phyloP scores from a whole-genome alignment of 495 filamentous ascomycete genomes.

The Astrothelium subdiscretum region DNA sequence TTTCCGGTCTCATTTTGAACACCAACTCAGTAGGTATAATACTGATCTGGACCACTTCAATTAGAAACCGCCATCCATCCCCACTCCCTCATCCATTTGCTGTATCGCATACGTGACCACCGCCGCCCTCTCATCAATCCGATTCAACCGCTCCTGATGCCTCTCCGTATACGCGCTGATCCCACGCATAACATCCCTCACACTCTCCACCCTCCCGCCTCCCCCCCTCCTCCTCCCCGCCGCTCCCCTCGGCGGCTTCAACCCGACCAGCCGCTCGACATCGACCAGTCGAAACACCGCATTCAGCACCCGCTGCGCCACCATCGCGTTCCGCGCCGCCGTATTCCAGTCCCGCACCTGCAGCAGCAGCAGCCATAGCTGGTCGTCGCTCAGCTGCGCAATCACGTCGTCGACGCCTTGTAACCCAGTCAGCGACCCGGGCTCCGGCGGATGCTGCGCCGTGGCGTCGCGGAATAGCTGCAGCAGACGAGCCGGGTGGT shows the following conservation, averaged over 20 bases:
- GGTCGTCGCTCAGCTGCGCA: conserved; percentile 61
- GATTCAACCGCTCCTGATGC: conserved; percentile 78
- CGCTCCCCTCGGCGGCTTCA: conserved; percentile 34
- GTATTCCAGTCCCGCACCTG: conserved; percentile 93
- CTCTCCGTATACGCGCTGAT: conserved; percentile 80
- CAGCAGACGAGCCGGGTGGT: conserved; percentile 81
- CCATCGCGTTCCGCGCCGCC: conserved; percentile 71
- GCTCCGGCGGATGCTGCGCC: conserved; percentile 45
- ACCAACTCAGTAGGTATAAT: background rate
- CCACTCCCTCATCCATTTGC: conserved; percentile 76
- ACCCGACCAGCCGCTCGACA: conserved; percentile 56
- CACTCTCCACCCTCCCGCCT: conserved; percentile 18
- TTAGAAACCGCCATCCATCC: conserved; percentile 21
- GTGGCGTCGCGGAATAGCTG: conserved; percentile 71
- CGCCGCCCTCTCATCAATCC: conserved; percentile 87
- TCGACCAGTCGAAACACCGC: conserved; percentile 68
- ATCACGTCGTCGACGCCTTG: conserved; percentile 77
- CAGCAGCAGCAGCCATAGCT: conserved; percentile 67
- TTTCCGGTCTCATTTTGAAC: too few species aligned
- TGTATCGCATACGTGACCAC: conserved; percentile 82
- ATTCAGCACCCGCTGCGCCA: conserved; percentile 78
- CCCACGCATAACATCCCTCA: conserved; percentile 74
- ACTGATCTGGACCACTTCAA: background rate
- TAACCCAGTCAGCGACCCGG: conserved; percentile 56
- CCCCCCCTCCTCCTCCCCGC: conserved; percentile 11